phyloP scores from a whole-genome alignment of 768 basidiomycete genomes.

The Suillus subalutaceus region DNA sequence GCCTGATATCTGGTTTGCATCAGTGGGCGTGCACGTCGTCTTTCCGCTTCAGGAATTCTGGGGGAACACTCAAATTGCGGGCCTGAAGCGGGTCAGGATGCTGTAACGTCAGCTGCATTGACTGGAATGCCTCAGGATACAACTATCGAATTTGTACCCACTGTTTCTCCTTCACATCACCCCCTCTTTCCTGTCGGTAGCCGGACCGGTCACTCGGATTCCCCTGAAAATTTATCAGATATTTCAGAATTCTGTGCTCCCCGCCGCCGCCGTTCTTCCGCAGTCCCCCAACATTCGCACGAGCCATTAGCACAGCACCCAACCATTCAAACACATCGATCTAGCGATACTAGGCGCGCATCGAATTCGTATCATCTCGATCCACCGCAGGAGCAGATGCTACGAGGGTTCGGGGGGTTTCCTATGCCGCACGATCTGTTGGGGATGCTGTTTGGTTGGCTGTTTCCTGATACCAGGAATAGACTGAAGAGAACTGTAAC shows the following conservation, averaged over 20 bases:
- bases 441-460: conserved; percentile 46
- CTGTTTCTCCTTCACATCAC: conserved; percentile 28
- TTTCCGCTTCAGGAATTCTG: conserved; percentile 40
- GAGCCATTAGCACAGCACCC: conserved; percentile 20
- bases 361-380: conserved; percentile 15
- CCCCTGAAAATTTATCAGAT: conserved; percentile 12
- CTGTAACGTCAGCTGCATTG: neutral
- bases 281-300: conserved; percentile 17
- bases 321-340: conserved; percentile 17
- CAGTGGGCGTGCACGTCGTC: conserved; percentile 25
- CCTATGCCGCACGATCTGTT: conserved; percentile 68
- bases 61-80: neutral
- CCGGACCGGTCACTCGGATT: conserved; percentile 18
- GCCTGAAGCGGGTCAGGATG: neutral
- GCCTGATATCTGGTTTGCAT: conserved; percentile 4
- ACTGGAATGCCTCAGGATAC: conserved; percentile 41
- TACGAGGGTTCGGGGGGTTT: conserved; percentile 70
- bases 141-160: conserved; percentile 57
- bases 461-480: conserved; percentile 67
- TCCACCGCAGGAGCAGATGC: conserved; percentile 29
- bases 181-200: conserved; percentile 30
- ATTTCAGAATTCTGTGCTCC: neutral
- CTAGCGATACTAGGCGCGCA: conserved; percentile 8
- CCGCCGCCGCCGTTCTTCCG: conserved; percentile 15
- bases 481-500: conserved; percentile 72